Conservation (phyloP, 306 rosid species). For the Glycine soja region DNA sequence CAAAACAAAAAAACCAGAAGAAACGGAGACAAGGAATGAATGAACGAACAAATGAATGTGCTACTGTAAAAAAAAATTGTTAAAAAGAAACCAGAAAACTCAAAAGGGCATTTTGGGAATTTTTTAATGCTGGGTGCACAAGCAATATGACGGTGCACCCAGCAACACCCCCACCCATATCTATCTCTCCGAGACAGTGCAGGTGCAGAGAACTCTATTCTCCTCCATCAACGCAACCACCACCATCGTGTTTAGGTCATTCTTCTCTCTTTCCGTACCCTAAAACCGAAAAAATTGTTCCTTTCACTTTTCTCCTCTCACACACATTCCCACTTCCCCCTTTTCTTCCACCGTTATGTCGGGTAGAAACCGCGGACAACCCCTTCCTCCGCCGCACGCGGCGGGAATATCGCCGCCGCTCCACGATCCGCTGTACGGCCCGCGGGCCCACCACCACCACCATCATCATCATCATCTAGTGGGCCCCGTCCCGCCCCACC, state of each 20-base stretch:
- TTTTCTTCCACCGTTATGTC: not conserved
- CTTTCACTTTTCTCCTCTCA: not conserved
- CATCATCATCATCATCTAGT: conserved; percentile 5
- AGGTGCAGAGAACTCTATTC: not conserved
- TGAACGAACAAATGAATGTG: too few species aligned
- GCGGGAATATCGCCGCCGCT: conserved; percentile 62
- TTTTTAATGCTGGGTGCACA: too few species aligned
- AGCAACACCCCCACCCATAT: too few species aligned
- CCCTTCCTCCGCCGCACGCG: conserved; percentile 59
- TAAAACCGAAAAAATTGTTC: too few species aligned
- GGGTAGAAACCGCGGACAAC: conserved; percentile 78
- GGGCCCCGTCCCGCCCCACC: conserved; percentile 57
- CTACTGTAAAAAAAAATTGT: too few species aligned
- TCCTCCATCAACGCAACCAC: not conserved
- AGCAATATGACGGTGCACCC: too few species aligned
- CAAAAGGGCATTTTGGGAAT: too few species aligned
- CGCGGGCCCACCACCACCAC: conserved; percentile 57
- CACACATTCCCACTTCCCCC: not conserved
- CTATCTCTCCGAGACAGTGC: too few species aligned
- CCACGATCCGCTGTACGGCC: conserved; percentile 63
- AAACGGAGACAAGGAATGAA: too few species aligned
- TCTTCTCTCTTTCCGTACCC: not conserved
- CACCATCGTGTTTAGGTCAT: not conserved
- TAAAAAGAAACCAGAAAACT: too few species aligned
- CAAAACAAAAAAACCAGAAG: too few species aligned